Evolutionary conservation across 495 filamentous ascomycete genomes (phyloP).

Genomic region (Penicillium crystallinum): DNA sequence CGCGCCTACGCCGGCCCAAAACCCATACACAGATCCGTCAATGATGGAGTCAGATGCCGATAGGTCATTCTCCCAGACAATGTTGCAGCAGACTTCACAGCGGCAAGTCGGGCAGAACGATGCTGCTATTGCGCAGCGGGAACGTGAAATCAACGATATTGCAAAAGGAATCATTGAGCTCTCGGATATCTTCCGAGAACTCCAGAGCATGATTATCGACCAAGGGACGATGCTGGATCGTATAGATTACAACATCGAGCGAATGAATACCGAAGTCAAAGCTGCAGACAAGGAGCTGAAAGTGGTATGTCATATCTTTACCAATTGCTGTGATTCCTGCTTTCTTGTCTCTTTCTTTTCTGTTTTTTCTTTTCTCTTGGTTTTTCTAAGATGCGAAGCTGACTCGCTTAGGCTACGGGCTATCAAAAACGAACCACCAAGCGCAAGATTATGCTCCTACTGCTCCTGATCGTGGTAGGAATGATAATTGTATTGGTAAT

Average conservation of each 20-base stretch:
- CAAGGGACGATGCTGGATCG: constrained; percentile 96
- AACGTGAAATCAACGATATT: constrained; percentile 96
- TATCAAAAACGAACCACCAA: constrained; percentile 88
- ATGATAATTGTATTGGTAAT: constrained; percentile 80
- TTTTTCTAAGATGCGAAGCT: not conserved
- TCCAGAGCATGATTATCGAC: constrained; percentile 96
- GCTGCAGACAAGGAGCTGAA: constrained; percentile 86
- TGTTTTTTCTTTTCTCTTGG: not conserved
- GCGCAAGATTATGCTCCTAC: constrained; percentile 80
- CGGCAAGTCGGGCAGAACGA: constrained; percentile 73
- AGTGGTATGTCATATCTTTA: constrained; percentile 49
- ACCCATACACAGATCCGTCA: constrained; percentile 70
- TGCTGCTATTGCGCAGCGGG: constrained; percentile 79
- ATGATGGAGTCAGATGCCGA: constrained; percentile 87
- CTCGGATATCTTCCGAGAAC: constrained; percentile 90
- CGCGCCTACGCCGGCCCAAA: constrained; percentile 58
- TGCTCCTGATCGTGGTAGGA: constrained; percentile 77
- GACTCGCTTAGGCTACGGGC: constrained; percentile 54
- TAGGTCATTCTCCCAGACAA: constrained; percentile 84
- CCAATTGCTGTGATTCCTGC: not conserved
- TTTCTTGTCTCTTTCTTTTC: not conserved
- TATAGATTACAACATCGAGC: constrained; percentile 97
- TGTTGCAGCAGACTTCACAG: constrained; percentile 69
- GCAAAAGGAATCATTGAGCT: constrained; percentile 97
- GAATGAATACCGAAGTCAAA: constrained; percentile 85